Conservation (phyloP, 2,329 filamentous ascomycete genomes). For the Ophiostoma tasmaniense region DNA sequence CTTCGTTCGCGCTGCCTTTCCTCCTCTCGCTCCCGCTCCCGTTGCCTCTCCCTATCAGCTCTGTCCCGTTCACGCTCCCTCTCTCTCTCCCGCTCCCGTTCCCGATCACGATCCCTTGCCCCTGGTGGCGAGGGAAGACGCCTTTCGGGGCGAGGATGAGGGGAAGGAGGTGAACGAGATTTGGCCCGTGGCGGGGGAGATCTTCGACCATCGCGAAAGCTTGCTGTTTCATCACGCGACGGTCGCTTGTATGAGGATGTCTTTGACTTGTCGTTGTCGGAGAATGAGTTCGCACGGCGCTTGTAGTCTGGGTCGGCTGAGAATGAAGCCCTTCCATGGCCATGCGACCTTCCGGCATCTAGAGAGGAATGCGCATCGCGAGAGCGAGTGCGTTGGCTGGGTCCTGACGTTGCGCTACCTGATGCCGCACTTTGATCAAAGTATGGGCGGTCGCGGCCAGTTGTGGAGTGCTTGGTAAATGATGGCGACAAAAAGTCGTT, state of each 20-base stretch:
- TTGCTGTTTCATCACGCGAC: conserved; percentile 17
- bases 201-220: conserved; percentile 15
- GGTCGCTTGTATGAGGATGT: conserved; percentile 16
- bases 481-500: conserved; percentile 34
- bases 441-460: conserved; percentile 37
- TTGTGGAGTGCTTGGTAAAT: conserved; percentile 33
- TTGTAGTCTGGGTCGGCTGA: conserved; percentile 19
- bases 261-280: conserved; percentile 20
- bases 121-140: conserved; percentile 5
- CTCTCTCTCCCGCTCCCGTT: conserved; percentile 11
- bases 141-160: conserved; percentile 15
- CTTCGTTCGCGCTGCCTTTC: not conserved
- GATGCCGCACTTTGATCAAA: conserved; percentile 25
- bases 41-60: conserved; percentile 16
- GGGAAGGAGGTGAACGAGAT: conserved; percentile 25
- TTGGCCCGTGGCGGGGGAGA: conserved; percentile 21
- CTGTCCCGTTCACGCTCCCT: conserved; percentile 10
- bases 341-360: conserved; percentile 9
- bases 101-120: conserved; percentile 18
- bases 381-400: conserved; percentile 15
- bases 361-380: conserved; percentile 13
- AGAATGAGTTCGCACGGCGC: conserved; percentile 29
- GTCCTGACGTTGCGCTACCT: not conserved
- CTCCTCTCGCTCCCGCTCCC: not conserved
- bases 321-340: not conserved